Evolutionary conservation across 2,329 filamentous ascomycete genomes (phyloP), one percentile per base, ranked within the genome.

Genomic region (Exserohilum rostratum): DNA sequence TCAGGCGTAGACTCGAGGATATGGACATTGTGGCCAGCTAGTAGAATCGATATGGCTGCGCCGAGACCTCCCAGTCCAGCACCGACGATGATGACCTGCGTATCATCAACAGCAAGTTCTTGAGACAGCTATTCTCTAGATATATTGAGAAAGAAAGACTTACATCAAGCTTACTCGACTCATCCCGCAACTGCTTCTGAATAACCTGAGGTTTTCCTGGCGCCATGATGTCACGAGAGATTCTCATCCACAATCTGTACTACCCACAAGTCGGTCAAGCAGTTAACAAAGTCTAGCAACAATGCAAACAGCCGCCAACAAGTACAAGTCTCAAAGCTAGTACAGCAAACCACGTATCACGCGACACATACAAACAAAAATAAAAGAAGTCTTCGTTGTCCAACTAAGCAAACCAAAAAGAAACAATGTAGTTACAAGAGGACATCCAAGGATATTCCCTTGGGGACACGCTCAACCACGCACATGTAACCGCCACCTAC

Each of bases 41-140:
- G 71, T 1, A 77, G 70, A 35, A 79, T 74, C 3, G 76, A 69
- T 53, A 83, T 81, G n/a, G 78, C 79, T 18, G 80, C 78, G 10
- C 76, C 81, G 7, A 86, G 74, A 5, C 83, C 83, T 20, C 82
- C 81, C 17, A 85, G 75, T 5, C 83, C 83, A 9, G 82, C 83
- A n/a, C 83, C 83, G 17, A 84, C 78, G 22, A 85, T 72, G 18
- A 84, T 75, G 22, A 84, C 61, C 70, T 73, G 15, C 3, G 10
- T 1, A 1, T 43, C 29, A 18, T 46, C 7, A 46, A 35, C 22
- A 4, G 22, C 5, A n/a, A 13, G n/a, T 7, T 12, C 22, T 27
- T 15, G n/a, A 2, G 1, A 6, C 1, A 15, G 7, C 25, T 7
- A 22, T 1, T 5, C 7, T 18, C 11, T 10, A 10, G 15, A 3